phyloP scores from a whole-genome alignment of 371 early-diverging fungal genomes.

The Mucor velutinosus region DNA sequence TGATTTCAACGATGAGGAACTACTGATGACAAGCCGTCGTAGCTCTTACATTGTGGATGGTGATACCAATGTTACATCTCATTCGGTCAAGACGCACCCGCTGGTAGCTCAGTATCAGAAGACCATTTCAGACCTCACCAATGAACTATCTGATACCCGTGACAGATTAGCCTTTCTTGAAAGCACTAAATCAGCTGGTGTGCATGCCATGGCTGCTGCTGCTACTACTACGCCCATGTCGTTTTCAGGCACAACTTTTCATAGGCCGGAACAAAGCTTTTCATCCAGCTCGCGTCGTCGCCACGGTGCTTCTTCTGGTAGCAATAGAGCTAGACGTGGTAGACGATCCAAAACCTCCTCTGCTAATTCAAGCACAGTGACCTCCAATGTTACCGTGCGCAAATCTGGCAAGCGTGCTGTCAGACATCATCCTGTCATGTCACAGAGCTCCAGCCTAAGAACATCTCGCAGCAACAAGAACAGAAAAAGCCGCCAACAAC shows the following conservation, averaged over 20 bases:
- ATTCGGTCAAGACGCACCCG: slow-evolving; percentile 44
- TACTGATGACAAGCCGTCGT: not conserved
- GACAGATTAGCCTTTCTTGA: slow-evolving; percentile 38
- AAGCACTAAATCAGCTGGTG: slow-evolving; percentile 27
- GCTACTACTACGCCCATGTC: slow-evolving; percentile 20
- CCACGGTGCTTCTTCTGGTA: not conserved
- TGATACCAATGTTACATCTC: slow-evolving; percentile 8
- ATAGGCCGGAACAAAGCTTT: slow-evolving; percentile 12
- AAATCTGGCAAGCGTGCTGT: slow-evolving; percentile 11
- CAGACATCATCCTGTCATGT: slow-evolving; percentile 14
- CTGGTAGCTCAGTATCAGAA: slow-evolving; percentile 61
- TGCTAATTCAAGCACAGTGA: slow-evolving; percentile 30
- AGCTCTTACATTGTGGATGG: not conserved
- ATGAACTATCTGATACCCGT: slow-evolving; percentile 53
- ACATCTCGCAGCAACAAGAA: not conserved
- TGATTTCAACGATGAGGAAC: not conserved
- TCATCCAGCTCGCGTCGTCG: slow-evolving; percentile 12
- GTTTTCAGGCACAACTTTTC: slow-evolving; percentile 27
- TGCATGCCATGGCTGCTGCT: slow-evolving; percentile 26
- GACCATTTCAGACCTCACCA: slow-evolving; percentile 57
- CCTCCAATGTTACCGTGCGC: slow-evolving; percentile 17
- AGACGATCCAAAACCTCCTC: slow-evolving; percentile 19
- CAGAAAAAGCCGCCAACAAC: not conserved
- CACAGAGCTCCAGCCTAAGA: slow-evolving; percentile 22
- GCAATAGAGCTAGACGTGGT: slow-evolving; percentile 13